Evolutionary conservation across 192 early-diverging fungal species (phyloP), one percentile per base, ranked within the genome.

Genomic region (Fimicolochytrium jonesii): DNA sequence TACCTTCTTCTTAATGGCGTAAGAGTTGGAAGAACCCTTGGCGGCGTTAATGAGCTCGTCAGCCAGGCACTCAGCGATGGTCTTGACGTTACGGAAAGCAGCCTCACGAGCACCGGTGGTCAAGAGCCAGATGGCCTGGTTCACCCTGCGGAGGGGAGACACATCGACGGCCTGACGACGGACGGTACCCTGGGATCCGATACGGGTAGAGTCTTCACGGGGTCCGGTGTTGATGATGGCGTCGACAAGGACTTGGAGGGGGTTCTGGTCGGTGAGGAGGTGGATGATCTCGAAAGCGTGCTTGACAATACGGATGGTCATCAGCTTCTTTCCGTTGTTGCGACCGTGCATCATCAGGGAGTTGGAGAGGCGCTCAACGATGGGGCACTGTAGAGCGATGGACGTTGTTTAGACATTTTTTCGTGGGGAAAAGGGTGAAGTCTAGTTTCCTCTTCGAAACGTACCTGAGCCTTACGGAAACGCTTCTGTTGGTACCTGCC

Each of bases 1-100:
- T 78, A 95, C 95, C 91, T 98, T 98, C 93, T 96, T 97, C 87
- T 97, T 98, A 90, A 97, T 98, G 69, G 94, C 95, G 77, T 98
- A 98, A 64, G 93, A 95, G 88, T 98, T 98, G 77, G 95, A 93
- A 54, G 93, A 95, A 61, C 95, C 93, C 94, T 84, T 79, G 54
- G 75, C 66, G 64, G 94, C 95, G 84, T 98, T 97, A 84, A 97
- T 97, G 68, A 98, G 87, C 83, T 98, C 94, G 85, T 98, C 94
- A 67, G 94, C 95, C 57, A 97, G 88, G 83, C 95, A 97, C 82
- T 98, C 95, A 66, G 94, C 94, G 85, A 98, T 94, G 74, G 94
- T 95, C 91, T 98, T 98, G 83, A 92, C 86, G 89, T 98, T 98
- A 74, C 93, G 91, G 93, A 97, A 98, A 59, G 94, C 86, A 76